Evolutionary conservation across 2,329 filamentous ascomycete species (phyloP).

Genomic region (Sporothrix sp.): DNA sequence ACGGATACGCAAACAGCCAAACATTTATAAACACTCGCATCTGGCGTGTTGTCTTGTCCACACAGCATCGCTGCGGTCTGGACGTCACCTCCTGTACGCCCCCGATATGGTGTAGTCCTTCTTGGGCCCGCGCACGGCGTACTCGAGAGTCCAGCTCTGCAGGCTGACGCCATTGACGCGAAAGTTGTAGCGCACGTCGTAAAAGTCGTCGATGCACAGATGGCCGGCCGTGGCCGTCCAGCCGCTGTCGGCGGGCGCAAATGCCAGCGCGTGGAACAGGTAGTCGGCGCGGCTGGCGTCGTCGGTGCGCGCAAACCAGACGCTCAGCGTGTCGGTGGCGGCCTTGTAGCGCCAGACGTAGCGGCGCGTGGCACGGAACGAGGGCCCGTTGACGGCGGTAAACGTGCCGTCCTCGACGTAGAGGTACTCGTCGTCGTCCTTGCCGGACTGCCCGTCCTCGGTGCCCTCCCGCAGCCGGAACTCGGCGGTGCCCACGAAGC

Average conservation of each 20-base stretch:
- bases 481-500: constrained; percentile 52
- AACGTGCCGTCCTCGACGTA: constrained; percentile 62
- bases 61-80: too few species aligned
- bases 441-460: constrained; percentile 31
- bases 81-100: constrained; percentile 32
- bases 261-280: constrained; percentile 65
- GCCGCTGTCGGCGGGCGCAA: constrained; percentile 29
- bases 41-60: neutral
- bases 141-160: constrained; percentile 48
- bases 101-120: constrained; percentile 61
- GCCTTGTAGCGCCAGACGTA: constrained; percentile 67
- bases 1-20: too few species aligned
- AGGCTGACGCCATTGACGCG: constrained; percentile 48
- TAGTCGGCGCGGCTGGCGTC: constrained; percentile 57
- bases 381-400: constrained; percentile 33
- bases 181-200: constrained; percentile 62
- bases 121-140: constrained; percentile 59
- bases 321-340: constrained; percentile 48
- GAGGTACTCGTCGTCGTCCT: constrained; percentile 46
- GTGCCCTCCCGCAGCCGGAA: constrained; percentile 57
- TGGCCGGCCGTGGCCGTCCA: constrained; percentile 60
- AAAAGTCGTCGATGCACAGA: constrained; percentile 61
- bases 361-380: constrained; percentile 51
- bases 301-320: constrained; percentile 63
- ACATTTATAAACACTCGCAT: too few species aligned